Base-by-base conservation (phyloP, 2,329 filamentous ascomycete species). In the Nemania serpens region DNA sequence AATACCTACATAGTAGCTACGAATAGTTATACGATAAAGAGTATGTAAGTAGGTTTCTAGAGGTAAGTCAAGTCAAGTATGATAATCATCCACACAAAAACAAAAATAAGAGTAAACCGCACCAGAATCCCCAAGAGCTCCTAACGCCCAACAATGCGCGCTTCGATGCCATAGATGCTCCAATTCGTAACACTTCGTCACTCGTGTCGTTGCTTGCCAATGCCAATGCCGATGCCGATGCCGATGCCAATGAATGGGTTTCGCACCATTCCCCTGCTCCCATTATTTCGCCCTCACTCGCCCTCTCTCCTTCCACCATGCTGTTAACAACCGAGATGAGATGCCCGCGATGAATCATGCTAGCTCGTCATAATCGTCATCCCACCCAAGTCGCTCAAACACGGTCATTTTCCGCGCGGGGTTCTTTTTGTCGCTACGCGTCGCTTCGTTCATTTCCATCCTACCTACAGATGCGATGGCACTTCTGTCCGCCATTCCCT, bases 311-410 rank as follows among this genome's bases (percentile, higher is more conserved):
- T 29, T 29, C 25, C 4, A 7, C 29, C 13, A n/a, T 11, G 17
- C 12, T 20, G 18, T 22, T 17, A 9, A 18, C n/a, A 5, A 22
- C n/a, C n/a, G 54, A 12, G 15, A 37, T 50, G 25, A 52, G 33
- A 22, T 18, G 25, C 17, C 34, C 11, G 47, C 17, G 52, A 42
- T 64, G 43, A 36, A 49, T 61, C 29, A 66, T 15, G 41, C 53
- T 29, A 74, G 55, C 18, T 85, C 81, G 70, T 77, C 71, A 60
- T 79, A 75, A 62, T 86, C 82, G 61, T 85, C 82, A 63, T 84
- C 82, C 84, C 84, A 87, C 47, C 84, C 84, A 43, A 87, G 71
- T 65, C 75, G 76, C 67, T 84, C 77, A 66, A 83, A 87, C 53
- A 87, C 82, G 11, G 81, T 82, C 63, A 75, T 62, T 36, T 72